These are phyloP conservation scores for Gossypium herbaceum DNA, from an alignment of 345 rosid genomes.

Conservation along the genomic window DNA sequence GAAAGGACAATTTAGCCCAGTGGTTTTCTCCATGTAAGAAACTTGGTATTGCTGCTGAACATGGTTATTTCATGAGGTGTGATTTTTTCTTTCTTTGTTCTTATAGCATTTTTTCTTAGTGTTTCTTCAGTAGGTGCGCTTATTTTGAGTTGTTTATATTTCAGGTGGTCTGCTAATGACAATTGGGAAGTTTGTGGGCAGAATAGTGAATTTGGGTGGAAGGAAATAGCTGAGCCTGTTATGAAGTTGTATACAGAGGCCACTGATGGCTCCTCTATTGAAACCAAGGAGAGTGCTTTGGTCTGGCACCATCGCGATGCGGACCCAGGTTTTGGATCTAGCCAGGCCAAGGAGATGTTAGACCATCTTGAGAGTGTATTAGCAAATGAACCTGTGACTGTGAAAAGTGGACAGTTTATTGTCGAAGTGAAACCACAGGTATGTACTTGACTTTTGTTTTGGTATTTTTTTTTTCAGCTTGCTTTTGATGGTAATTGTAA, in stretches of 20 bases:
- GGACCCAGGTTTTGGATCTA: constrained; percentile 66
- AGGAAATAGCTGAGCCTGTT: constrained; percentile 63
- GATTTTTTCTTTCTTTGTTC: background rate
- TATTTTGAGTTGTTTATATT: constrained; percentile 10
- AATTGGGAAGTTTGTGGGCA: constrained; percentile 55
- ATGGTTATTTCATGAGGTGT: constrained; percentile 64
- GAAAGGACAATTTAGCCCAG: constrained; percentile 50
- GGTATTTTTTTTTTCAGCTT: background rate
- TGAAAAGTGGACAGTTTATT: constrained; percentile 64
- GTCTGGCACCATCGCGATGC: constrained; percentile 82
- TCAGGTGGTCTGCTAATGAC: constrained; percentile 46
- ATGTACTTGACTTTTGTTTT: background rate
- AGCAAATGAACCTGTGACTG: constrained; percentile 68
- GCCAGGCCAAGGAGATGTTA: constrained; percentile 73
- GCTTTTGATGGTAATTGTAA: background rate
- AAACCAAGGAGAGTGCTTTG: constrained; percentile 63
- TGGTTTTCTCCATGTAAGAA: constrained; percentile 62
- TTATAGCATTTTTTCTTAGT: background rate
- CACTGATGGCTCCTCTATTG: constrained; percentile 70
- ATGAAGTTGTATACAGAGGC: constrained; percentile 67
- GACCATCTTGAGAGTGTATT: constrained; percentile 75
- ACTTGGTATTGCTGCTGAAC: constrained; percentile 72
- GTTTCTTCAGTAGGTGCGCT: background rate
- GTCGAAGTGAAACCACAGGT: constrained; percentile 86
- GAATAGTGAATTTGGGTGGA: constrained; percentile 60